Evolutionary conservation across 176 grass and related monocot genomes (phyloP).

Genomic region (Eragrostis nindensis): DNA sequence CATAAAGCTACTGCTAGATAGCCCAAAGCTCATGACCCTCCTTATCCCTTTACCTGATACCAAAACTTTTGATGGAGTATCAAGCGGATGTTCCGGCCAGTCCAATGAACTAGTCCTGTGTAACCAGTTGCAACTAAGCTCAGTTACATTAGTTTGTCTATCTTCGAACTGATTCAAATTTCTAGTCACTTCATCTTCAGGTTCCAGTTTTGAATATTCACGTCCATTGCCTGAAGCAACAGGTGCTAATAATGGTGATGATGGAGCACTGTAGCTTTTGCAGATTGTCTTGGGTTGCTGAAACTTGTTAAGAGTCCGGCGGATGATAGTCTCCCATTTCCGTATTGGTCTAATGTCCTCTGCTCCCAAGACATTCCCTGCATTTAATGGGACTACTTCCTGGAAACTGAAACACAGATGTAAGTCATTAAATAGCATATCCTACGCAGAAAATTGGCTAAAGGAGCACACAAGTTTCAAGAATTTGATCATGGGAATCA

Average conservation of each 20-base stretch:
- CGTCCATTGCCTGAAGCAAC: constrained; percentile 7
- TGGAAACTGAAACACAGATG: constrained; percentile 58
- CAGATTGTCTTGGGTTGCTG: constrained; percentile 40
- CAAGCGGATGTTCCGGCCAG: constrained; percentile 61
- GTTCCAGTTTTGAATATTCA: constrained; percentile 16
- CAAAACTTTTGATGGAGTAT: constrained; percentile 34
- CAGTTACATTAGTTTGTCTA: background rate
- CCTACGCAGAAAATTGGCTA: background rate
- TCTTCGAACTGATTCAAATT: constrained; percentile 13
- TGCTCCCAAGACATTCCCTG: constrained; percentile 67
- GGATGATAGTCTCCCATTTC: constrained; percentile 68
- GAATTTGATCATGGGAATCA: background rate
- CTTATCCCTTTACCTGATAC: constrained; percentile 47
- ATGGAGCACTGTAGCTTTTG: constrained; percentile 71
- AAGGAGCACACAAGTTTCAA: background rate
- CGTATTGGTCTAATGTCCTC: constrained; percentile 65
- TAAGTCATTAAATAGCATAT: no score
- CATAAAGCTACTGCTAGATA: constrained; percentile 23
- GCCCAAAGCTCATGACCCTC: constrained; percentile 39
- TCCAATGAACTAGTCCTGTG: constrained; percentile 44
- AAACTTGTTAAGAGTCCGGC: constrained; percentile 67
- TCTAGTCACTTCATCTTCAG: constrained; percentile 4
- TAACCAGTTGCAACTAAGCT: background rate
- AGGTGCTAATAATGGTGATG: constrained; percentile 42
- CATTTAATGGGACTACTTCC: constrained; percentile 70